Evolutionary conservation across 306 rosid species (phyloP), one percentile per base, ranked within the genome.

Genomic region (Begonia peltatifolia): DNA sequence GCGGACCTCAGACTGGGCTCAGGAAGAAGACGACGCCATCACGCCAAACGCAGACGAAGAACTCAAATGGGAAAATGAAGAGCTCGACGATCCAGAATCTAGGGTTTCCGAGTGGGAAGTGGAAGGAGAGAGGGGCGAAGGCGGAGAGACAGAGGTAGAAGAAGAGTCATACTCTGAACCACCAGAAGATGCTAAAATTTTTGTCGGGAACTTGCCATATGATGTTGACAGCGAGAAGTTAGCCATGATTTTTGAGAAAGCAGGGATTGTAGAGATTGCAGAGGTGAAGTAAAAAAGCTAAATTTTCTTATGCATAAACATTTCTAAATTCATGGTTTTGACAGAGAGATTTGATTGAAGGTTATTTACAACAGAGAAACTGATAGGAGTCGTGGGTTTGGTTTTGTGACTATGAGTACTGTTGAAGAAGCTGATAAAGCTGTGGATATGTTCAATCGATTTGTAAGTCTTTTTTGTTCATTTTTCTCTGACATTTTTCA

Each of bases 341-440:
- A 2, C 30, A 44, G 35, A 35, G 59, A 25, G 41, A 43, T 59
- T 55, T 66, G 54, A 25, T 67, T 64, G 63, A 20, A 85, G 97
- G 94, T 90, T 1, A 86, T 90, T 55, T 90, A 85, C 77, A 80
- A 86, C 54, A 76, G 94, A 70, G 81, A 67, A 5, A 80, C 95
- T 51, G 85, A 83, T 50, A 71, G 59, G 62, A 90, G 97, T 64
- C 95, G 97, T 3, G 97, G 97, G 6, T 85, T 90, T 47, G 97
- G 94, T 17, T 90, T 90, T 50, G 95, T 90, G 55, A 83, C 85
- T 3, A 80, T 90, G 95, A 85, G 94, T 54, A 80, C 87, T 3
- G 74, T 77, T 55, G 94, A 80, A 58, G 94, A 86, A 66, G 82
- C 86, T 66, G 94, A 90, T 23, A 73, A 70, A 58, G 97, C 92